phyloP scores from a whole-genome alignment of 129 eudicot species.

The Helianthus annuus region HanXRQr2.0-SUNRISE NC_035436.2:186141695-186142194 shows the following conservation, averaged over 20 bases:
- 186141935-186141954: slow-evolving; percentile 94
- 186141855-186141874: slow-evolving; percentile 80
- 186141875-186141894: slow-evolving; percentile 69
- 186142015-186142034: no score
- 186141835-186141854: slow-evolving; percentile 3
- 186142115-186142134: slow-evolving; percentile 23
- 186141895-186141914: slow-evolving; percentile 71
- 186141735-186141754: no score
- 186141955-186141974: slow-evolving; percentile 80
- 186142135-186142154: slow-evolving; percentile 4
- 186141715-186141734: slow-evolving; percentile 37
- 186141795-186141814: no score
- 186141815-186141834: not conserved
- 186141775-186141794: no score
- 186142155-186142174: no score
- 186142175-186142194: not conserved
- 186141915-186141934: slow-evolving; percentile 76
- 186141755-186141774: no score
- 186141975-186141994: slow-evolving; percentile 78
- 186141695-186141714: slow-evolving; percentile 56
- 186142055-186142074: slow-evolving; percentile 24
- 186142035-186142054: not conserved
- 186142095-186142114: slow-evolving; percentile 42
- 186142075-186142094: slow-evolving; percentile 12
- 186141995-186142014: not conserved